These are phyloP conservation scores for Melanogaster broomeanus DNA, from an alignment of 768 basidiomycete genomes.

Conservation along the genomic window DNA sequence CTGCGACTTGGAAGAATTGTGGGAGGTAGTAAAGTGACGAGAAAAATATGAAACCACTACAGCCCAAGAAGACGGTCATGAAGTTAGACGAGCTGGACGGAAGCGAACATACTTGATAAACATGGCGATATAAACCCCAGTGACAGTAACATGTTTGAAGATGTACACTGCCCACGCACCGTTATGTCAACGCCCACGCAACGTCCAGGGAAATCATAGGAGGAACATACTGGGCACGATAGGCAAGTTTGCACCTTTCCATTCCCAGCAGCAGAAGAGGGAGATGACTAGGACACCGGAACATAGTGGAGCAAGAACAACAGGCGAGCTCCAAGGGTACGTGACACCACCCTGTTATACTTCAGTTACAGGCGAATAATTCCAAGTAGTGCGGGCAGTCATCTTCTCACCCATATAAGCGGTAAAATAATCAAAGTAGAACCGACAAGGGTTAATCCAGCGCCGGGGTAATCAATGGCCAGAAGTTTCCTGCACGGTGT, in stretches of 20 bases:
- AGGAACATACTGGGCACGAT: too few species aligned
- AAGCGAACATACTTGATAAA: slow-evolving; percentile 56
- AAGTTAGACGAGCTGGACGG: background rate
- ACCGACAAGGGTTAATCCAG: slow-evolving; percentile 57
- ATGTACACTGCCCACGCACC: too few species aligned
- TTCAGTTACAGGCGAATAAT: slow-evolving; percentile 1
- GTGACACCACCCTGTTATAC: slow-evolving; percentile 72
- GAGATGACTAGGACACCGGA: slow-evolving; percentile 53
- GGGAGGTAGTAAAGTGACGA: too few species aligned
- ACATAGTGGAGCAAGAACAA: slow-evolving; percentile 54
- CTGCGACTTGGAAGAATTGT: slow-evolving; percentile 73
- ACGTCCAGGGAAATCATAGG: background rate
- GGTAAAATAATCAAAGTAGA: too few species aligned
- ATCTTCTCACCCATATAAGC: slow-evolving; percentile 61
- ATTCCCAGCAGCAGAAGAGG: slow-evolving; percentile 67
- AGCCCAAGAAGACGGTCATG: too few species aligned
- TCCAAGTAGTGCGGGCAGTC: background rate
- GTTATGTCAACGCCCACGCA: background rate
- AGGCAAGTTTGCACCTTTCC: too few species aligned
- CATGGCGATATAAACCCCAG: too few species aligned
- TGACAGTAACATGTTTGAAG: too few species aligned
- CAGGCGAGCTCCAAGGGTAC: slow-evolving; percentile 77
- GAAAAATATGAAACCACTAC: too few species aligned
- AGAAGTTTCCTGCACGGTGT: slow-evolving; percentile 52
- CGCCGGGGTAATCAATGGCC: slow-evolving; percentile 65